Base-by-base conservation (phyloP, 495 filamentous ascomycete species). In the Tuber magnatum region DNA sequence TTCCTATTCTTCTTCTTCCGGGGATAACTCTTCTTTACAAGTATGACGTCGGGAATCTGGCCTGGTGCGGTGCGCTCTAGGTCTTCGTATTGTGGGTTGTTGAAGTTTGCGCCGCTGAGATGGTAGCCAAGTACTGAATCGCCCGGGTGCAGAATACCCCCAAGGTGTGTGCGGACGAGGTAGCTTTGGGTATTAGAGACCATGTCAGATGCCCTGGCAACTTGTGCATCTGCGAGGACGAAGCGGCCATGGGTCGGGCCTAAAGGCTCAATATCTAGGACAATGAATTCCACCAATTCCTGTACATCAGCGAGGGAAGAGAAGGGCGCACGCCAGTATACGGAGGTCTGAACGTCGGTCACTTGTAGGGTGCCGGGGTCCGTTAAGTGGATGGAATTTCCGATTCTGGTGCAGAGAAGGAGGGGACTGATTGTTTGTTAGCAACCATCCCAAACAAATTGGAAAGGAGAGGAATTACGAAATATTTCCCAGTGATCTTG, bases 21-120 rank as follows among this genome's bases (percentile, higher is more conserved):
- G 12, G 92, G 88, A 84, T 96, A 98, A 87, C 90, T 88, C 83
- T 99, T 99, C 93, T 96, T 97, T 78, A 99, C 93, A 3, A 99
- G 88, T 0, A 98, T 83, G 1, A 97, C 96, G 77, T 98, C 96
- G 0, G 96, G 96, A 65, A 99, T 91, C 5, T 87, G 90, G 16
- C 89, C 91, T 5, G 88, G 92, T 38, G 88, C 86, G 81, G 88
- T 86, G 80, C 88, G 83, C 83, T 96, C 91, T 35, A 97, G 86
- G 3, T 89, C 91, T 69, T 97, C 94, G 80, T 92, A 92, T 69
- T 93, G 84, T 0, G 87, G 85, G 80, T 93, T 93, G 88, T 99
- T 99, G 88, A 92, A 97, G 83, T 96, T 94, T 41, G 94, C 88
- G 32, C 93, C 94, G 3, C 89, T 90, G 32, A 99, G 83, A 83